Evolutionary conservation across 1,284 basidiomycete genomes (phyloP).

Genomic region (Cryptococcus sp.): DNA sequence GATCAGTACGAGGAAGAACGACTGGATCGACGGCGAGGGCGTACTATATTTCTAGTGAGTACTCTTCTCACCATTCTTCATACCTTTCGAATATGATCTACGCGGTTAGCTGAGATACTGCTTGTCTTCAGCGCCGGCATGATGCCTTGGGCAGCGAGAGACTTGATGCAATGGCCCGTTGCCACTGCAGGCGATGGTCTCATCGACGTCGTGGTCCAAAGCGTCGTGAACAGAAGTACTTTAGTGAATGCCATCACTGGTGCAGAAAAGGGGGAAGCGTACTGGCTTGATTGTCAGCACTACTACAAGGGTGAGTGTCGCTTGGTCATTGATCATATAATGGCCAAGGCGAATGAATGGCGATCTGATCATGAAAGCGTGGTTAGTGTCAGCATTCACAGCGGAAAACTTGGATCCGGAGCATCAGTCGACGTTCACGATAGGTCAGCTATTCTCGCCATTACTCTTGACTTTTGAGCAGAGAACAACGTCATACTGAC

Average conservation of each 20-base stretch:
- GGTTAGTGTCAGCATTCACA: constrained; percentile 62
- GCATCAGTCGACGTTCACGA: constrained; percentile 48
- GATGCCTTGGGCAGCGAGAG: constrained; percentile 60
- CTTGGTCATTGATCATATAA: neutral
- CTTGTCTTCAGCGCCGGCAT: constrained; percentile 53
- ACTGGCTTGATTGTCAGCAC: constrained; percentile 67
- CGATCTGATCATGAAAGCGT: no score
- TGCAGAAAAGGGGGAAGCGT: constrained; percentile 67
- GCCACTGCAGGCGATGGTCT: constrained; percentile 75
- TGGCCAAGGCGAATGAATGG: no score
- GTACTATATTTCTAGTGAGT: constrained; percentile 72
- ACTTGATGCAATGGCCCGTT: constrained; percentile 84
- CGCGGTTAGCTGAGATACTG: constrained; percentile 1
- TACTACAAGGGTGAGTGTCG: constrained; percentile 69
- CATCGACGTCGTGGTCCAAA: constrained; percentile 75
- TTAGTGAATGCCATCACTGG: constrained; percentile 66
- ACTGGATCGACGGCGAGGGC: constrained; percentile 70
- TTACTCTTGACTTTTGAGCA: constrained; percentile 8
- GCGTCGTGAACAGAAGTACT: constrained; percentile 63
- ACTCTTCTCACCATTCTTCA: neutral
- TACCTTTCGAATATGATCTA: neutral
- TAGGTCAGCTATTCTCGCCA: constrained; percentile 33
- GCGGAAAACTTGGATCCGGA: constrained; percentile 67
- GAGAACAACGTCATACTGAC: constrained; percentile 33
- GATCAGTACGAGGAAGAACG: constrained; percentile 10